phyloP scores from a whole-genome alignment of 192 early-diverging fungal genomes.

The Linnemannia exigua region DNA sequence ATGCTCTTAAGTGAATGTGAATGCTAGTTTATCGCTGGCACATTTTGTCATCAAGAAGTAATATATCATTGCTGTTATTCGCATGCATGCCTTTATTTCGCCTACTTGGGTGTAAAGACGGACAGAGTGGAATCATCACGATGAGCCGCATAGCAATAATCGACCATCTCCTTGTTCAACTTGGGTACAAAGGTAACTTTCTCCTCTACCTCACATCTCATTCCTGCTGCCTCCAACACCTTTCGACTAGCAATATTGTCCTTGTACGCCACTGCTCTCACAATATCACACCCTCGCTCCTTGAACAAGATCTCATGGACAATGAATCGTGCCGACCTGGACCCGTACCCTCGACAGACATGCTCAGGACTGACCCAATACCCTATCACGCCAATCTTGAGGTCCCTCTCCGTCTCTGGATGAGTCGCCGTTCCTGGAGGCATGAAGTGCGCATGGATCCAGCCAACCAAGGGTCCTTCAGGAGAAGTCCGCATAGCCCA shows the following conservation, averaged over 20 bases:
- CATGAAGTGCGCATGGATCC: constrained; percentile 29
- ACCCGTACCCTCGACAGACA: constrained; percentile 3
- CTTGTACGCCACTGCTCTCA: background rate
- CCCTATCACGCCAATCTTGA: constrained; percentile 11
- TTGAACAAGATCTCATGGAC: constrained; percentile 27
- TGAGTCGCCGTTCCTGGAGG: background rate
- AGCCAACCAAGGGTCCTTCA: constrained; percentile 39
- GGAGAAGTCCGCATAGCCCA: constrained; percentile 49
- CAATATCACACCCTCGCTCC: constrained; percentile 12
- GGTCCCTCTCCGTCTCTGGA: background rate
- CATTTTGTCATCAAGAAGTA: background rate
- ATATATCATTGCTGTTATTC: background rate
- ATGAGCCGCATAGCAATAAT: background rate
- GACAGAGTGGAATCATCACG: background rate
- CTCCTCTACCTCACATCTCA: constrained; percentile 10
- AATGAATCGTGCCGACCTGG: constrained; percentile 8
- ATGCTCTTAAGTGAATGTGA: too few species aligned
- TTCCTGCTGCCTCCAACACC: constrained; percentile 3
- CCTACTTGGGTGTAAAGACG: background rate
- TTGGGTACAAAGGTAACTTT: background rate
- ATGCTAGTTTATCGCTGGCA: background rate
- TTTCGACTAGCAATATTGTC: constrained; percentile 17
- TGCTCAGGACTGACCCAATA: constrained; percentile 28
- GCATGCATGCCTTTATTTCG: background rate
- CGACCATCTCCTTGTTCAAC: background rate